phyloP scores from a whole-genome alignment of 768 basidiomycete genomes.

The Amanita exitialis region DNA sequence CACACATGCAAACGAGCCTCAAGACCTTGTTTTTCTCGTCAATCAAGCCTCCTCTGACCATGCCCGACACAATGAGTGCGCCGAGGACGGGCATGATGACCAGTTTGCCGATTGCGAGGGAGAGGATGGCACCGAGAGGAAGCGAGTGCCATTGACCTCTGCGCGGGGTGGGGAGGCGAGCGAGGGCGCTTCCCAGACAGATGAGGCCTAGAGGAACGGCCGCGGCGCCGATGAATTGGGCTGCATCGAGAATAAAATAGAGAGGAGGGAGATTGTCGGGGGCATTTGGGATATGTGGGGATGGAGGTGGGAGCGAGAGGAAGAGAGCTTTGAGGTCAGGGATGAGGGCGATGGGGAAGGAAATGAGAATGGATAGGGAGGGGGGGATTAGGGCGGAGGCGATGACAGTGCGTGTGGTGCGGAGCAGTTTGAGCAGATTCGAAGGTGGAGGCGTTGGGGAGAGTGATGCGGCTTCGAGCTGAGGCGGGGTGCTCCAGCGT shows the following conservation, averaged over 20 bases:
- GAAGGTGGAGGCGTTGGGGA: neutral
- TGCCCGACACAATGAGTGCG: constrained; percentile 40
- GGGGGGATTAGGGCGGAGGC: constrained; percentile 33
- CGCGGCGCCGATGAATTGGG: constrained; percentile 50
- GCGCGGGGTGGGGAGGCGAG: constrained; percentile 42
- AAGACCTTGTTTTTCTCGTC: constrained; percentile 44
- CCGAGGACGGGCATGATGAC: constrained; percentile 52
- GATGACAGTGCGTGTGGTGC: constrained; percentile 15
- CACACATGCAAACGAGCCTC: constrained; percentile 62
- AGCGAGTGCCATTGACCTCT: constrained; percentile 27
- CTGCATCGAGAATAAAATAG: constrained; percentile 45
- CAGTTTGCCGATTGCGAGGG: constrained; percentile 44
- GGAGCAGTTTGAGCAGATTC: neutral
- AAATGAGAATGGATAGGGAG: constrained; percentile 41
- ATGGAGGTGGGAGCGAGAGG: constrained; percentile 31
- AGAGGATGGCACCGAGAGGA: constrained; percentile 41
- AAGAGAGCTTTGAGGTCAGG: constrained; percentile 54
- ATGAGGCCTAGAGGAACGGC: constrained; percentile 56
- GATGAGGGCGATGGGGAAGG: constrained; percentile 47
- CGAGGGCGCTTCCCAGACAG: constrained; percentile 53
- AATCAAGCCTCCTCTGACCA: constrained; percentile 40
- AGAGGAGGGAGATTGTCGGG: constrained; percentile 65
- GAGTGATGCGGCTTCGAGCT: neutral
- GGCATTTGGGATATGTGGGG: constrained; percentile 31
- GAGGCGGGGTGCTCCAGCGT: neutral